Conservation (phyloP, 345 rosid genomes). For the Garcia nutans region DNA sequence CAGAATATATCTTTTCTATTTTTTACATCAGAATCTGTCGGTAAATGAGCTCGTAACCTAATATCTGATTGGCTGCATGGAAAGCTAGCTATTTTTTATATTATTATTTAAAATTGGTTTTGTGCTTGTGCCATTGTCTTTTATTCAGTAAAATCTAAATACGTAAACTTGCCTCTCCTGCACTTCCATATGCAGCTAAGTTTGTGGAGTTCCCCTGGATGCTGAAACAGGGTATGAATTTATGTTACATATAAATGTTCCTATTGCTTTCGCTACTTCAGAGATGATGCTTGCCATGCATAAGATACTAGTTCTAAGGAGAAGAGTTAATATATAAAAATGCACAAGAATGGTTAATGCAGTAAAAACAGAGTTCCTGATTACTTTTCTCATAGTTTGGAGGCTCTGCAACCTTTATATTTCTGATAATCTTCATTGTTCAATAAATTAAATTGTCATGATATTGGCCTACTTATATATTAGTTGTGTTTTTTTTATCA, state of each 20-base stretch:
- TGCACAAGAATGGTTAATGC: too few relatives aligned
- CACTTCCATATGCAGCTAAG: neutral
- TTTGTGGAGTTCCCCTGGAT: neutral
- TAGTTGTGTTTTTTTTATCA: neutral
- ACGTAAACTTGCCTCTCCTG: neutral
- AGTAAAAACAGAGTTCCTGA: too few relatives aligned
- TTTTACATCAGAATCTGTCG: neutral
- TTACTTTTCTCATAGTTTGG: too few relatives aligned
- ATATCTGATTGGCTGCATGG: constrained; percentile 10
- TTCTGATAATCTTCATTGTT: too few relatives aligned
- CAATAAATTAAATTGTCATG: neutral
- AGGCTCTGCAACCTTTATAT: too few relatives aligned
- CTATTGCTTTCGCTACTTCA: neutral
- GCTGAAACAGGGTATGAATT: neutral
- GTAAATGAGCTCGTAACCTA: constrained; percentile 8
- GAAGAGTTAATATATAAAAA: too few relatives aligned
- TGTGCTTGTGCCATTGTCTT: neutral
- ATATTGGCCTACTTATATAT: neutral
- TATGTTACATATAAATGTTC: neutral
- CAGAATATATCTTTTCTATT: too few relatives aligned
- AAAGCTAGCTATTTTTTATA: neutral
- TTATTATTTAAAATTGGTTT: neutral
- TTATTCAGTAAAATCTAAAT: neutral
- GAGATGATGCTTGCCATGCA: too few relatives aligned
- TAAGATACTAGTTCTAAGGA: too few relatives aligned